Evolutionary conservation across 2,329 filamentous ascomycete species (phyloP), one percentile per base, ranked within the genome.

Genomic region (Chalaropsis thielavioides): DNA sequence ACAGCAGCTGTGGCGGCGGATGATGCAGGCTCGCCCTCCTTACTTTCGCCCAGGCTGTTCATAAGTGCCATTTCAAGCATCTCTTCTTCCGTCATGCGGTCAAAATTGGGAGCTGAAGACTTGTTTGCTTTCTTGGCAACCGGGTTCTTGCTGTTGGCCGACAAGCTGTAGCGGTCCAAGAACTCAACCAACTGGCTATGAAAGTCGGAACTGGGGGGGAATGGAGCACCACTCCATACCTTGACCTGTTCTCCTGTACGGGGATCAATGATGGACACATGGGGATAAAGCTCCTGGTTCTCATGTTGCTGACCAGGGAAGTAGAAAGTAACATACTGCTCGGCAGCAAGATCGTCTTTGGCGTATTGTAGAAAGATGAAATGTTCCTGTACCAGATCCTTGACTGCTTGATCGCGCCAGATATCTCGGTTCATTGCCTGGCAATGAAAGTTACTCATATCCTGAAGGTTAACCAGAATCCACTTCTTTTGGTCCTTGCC

Each of bases 211-310:
- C 90, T 77, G 46, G 81, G 82, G 0, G 92, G 86, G 64, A 92
- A 89, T 1, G 92, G 90, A 8, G 83, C 81, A 1, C 92, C 92
- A 15, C 89, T 91, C 92, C 94, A 97, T 1, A 92, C 83, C 77
- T 99, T 99, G 73, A 99, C 89, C 74, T 96, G 91, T 76, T 99
- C 94, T 67, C 94, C 94, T 0, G 94, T 99, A 67, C 94, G 83
- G 1, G 94, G 94, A 71, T 99, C 94, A 68, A 99, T 85, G 68
- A 99, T 96, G 56, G 91, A 90, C 66, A 97, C 94, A 73, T 99
- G 92, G 5, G 94, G 94, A 73, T 95, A 99, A 70, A 92, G 91
- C 71, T 92, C 88, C n/a, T 85, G 82, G 71, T 88, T 88, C 71
- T 95, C 90, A 69, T 88, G 84, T 54, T 79, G 79, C 64, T 84